Base-by-base conservation (phyloP, 2,329 filamentous ascomycete species). In the Emergomyces orientalis region DNA sequence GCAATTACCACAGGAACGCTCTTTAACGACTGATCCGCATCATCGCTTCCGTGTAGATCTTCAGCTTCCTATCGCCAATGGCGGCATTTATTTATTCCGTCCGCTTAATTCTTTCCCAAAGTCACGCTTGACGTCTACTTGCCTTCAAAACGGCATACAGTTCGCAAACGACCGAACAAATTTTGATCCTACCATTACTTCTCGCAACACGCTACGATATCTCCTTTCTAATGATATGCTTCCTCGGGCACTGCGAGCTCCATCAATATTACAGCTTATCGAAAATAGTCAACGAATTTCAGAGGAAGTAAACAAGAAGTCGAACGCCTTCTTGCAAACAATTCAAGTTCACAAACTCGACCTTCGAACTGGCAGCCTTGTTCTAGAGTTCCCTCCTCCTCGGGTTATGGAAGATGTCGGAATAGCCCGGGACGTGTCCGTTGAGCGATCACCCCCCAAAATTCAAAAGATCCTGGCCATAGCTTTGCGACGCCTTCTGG, bases 81-180 rank as follows among this genome's bases (percentile, higher is more conserved):
- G 75, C 0, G 75, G 75, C 4, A 70, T 77, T 19, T 66, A 71
- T 14, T 67, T 77, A 62, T 72, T 71, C 47, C 73, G 76, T 1
- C 75, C 76, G 11, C 71, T 78, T 7, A 71, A 77, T 11, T 67
- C 69, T 6, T 75, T 92, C 70, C 78, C 81, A 64, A 95, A 97
- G 76, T 80, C 84, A 59, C 80, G 87, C 43, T 80, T 97, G 32
- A 39, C 74, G 47, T 60, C 80, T 70, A 65, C 90, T 85, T 97
- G 93, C 70, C 74, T 86, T 65, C 79, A 82, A n/a, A 82, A 86
- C 66, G 75, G 80, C 0, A 77, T 95, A 11, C 76, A 78, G 0
- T 97, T 90, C 88, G 89, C 91, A 66, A 90, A 94, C 72, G 94
- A 99, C 72, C 77, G 80, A 51, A 97, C 92, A 1, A 99, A 99